These are phyloP conservation scores for Zelopaecilomyces penicillatus DNA, from an alignment of 2,329 filamentous ascomycete genomes.

Conservation along the genomic window DNA sequence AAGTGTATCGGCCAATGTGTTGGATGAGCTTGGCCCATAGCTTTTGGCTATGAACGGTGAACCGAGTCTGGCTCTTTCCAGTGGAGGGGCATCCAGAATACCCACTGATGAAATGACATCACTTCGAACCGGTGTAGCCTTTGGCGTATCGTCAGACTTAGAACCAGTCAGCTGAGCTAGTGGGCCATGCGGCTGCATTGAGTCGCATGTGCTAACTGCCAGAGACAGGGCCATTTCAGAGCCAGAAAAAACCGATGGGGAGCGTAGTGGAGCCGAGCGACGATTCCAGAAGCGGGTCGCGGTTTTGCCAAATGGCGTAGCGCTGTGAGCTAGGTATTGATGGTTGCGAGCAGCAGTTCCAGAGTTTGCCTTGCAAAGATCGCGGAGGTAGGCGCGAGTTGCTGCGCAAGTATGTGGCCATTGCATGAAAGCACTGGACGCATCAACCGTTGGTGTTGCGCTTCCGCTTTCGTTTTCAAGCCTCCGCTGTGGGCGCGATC, in stretches of 20 bases:
- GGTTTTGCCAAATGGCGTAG: conserved; percentile 46
- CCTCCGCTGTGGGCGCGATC: conserved; percentile 35
- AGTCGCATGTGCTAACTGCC: conserved; percentile 52
- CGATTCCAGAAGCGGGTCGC: conserved; percentile 42
- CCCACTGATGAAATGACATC: not conserved
- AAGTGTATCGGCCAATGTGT: conserved; percentile 33
- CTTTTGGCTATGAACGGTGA: conserved; percentile 51
- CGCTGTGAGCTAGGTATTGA: conserved; percentile 43
- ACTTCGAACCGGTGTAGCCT: conserved; percentile 5
- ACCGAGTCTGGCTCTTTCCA: conserved; percentile 29
- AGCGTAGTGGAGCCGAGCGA: conserved; percentile 37
- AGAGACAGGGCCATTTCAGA: conserved; percentile 57
- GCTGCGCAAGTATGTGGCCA: conserved; percentile 59
- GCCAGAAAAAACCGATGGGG: conserved; percentile 45
- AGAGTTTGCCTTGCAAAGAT: conserved; percentile 52
- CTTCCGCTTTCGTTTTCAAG: conserved; percentile 40
- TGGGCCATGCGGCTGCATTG: conserved; percentile 55
- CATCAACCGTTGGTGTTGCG: conserved; percentile 45
- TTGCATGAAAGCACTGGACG: conserved; percentile 40
- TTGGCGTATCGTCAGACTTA: conserved; percentile 12
- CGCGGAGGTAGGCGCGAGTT: conserved; percentile 53
- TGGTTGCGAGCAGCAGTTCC: conserved; percentile 34
- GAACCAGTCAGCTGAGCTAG: conserved; percentile 51
- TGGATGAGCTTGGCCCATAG: conserved; percentile 54
- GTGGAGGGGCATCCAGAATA: conserved; percentile 12